A percentile compares a stretch with the other conserved stretches of the same genome.
Evolutionary conservation across 2,329 filamentous ascomycete genomes (phyloP).

Genomic region (Bipolaris victoriae): DNA sequence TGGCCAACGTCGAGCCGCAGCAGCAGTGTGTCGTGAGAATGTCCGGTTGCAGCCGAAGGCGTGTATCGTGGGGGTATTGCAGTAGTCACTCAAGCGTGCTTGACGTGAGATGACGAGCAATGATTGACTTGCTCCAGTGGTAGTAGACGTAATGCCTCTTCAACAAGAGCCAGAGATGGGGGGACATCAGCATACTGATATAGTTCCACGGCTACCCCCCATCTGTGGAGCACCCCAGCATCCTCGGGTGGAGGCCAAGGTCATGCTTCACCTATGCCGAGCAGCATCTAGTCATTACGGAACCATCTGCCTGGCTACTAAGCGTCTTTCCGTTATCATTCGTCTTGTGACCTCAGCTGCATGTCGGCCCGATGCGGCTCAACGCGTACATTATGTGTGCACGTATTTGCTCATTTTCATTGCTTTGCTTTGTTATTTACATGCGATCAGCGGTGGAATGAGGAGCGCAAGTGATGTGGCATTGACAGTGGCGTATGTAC

Average conservation of each 20-base stretch:
- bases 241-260: constrained; percentile 33
- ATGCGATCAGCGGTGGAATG: constrained; percentile 6
- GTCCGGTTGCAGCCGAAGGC: constrained; percentile 34
- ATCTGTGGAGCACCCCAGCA: constrained; percentile 27
- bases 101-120: constrained; percentile 27
- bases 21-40: constrained; percentile 30
- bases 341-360: constrained; percentile 17
- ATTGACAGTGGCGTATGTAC: constrained; percentile 15
- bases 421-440: constrained; percentile 3
- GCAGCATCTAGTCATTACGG: constrained; percentile 30
- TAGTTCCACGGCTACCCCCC: constrained; percentile 39
- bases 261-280: constrained; percentile 28
- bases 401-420: constrained; percentile 7
- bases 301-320: constrained; percentile 22
- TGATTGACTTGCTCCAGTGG: constrained; percentile 15
- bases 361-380: constrained; percentile 22
- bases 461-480: constrained; percentile 12
- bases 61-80: constrained; percentile 39
- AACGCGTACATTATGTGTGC: constrained; percentile 13
- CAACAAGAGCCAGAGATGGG: constrained; percentile 13
- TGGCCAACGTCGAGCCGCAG: constrained; percentile 31
- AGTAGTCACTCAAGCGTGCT: constrained; percentile 23
- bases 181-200: constrained; percentile 39
- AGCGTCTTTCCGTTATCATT: constrained; percentile 26
- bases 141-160: constrained; percentile 7